phyloP scores from a whole-genome alignment of 106 monocot genomes.

The Hemerocallis citrina region DNA sequence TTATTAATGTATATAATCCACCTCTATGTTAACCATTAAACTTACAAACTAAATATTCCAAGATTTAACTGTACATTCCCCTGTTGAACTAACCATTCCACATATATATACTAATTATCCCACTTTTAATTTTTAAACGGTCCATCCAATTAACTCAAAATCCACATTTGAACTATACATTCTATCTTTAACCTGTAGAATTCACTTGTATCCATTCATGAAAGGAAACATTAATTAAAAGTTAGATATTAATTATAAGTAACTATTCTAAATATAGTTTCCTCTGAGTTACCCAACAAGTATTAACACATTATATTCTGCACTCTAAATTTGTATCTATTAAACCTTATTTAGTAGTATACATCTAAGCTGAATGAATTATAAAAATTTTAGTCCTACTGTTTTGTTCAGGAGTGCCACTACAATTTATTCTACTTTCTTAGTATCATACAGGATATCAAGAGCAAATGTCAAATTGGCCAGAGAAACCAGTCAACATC shows the following conservation, averaged over 20 bases:
- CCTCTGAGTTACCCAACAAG: too few species aligned
- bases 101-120: too few species aligned
- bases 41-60: too few species aligned
- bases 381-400: neutral
- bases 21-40: too few species aligned
- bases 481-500: constrained; percentile 81
- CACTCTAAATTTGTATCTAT: too few species aligned
- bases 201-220: neutral
- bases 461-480: constrained; percentile 97
- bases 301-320: too few species aligned
- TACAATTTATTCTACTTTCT: constrained; percentile 17
- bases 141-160: too few species aligned
- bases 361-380: neutral
- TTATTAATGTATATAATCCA: too few species aligned
- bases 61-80: too few species aligned
- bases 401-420: constrained; percentile 6
- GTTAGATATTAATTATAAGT: neutral
- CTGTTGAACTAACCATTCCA: too few species aligned
- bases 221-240: too few species aligned
- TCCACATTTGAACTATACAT: neutral
- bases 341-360: neutral
- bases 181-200: neutral
- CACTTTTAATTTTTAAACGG: too few species aligned
- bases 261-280: neutral
- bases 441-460: constrained; percentile 98